Evolutionary conservation across 192 early-diverging fungal genomes (phyloP).

Genomic region (Umbelopsis sp.): DNA sequence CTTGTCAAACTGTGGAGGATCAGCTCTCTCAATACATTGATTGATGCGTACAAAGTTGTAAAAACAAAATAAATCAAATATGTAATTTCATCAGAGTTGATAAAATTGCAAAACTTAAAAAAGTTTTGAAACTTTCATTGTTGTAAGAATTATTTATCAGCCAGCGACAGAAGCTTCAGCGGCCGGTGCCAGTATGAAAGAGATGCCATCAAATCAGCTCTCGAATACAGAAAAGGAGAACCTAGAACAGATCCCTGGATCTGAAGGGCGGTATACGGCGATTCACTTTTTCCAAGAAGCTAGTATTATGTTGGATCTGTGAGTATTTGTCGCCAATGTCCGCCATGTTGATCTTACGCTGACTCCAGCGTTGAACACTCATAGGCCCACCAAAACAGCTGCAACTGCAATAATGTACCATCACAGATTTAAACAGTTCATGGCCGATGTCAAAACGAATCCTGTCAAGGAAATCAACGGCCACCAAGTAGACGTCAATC

Average conservation of each 20-base stretch:
- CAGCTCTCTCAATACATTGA: slow-evolving; percentile 4
- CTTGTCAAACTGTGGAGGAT: not conserved
- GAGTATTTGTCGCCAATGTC: not conserved
- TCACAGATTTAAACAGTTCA: slow-evolving; percentile 51
- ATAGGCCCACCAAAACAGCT: slow-evolving; percentile 50
- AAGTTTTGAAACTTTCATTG: too few relatives aligned
- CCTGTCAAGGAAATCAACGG: slow-evolving; percentile 1
- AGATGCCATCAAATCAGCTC: slow-evolving; percentile 7
- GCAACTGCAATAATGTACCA: slow-evolving; percentile 54
- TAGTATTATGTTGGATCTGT: slow-evolving; percentile 41
- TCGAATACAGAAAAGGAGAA: slow-evolving; percentile 13
- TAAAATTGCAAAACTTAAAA: not conserved
- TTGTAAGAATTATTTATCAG: too few relatives aligned
- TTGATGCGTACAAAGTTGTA: not conserved
- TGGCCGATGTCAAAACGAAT: slow-evolving; percentile 39
- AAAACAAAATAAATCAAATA: not conserved
- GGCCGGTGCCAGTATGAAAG: not conserved
- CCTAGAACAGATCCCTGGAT: slow-evolving; percentile 3
- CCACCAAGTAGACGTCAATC: slow-evolving; percentile 9
- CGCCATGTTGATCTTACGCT: not conserved
- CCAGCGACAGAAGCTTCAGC: too few relatives aligned
- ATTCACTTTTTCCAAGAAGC: slow-evolving; percentile 37
- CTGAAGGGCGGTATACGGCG: not conserved
- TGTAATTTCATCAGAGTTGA: not conserved
- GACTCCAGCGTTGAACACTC: not conserved